Base-by-base conservation (phyloP, 345 rosid genomes). In the Pseudoturritis turrita region DNA sequence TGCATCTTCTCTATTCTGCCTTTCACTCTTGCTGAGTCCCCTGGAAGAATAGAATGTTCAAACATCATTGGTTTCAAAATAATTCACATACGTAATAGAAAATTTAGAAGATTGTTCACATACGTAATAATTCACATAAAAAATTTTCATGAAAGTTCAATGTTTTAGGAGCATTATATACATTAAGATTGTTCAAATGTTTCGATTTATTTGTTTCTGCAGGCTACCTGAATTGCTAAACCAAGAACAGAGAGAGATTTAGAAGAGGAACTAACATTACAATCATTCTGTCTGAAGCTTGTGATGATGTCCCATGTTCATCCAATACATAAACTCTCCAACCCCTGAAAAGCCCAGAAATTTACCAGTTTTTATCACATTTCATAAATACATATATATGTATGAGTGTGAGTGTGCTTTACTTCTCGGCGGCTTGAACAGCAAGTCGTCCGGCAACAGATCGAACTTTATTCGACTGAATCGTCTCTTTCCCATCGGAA, bases 271-370 rank as follows among this genome's bases (percentile, higher is more conserved):
- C 77, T 65, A 86, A 93, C 98, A 82, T 77, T 75, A 83, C 64
- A 72, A 93, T 90, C 96, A 93, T 93, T n/a, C 77, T 54, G 62
- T 71, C 62, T 60, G 78, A 54, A 21, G 97, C 96, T 62, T 89
- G 92, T 18, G 81, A 61, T 40, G 98, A 83, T 62, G 98, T 86
- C 19, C 96, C 88, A 74, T 90, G 92, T 69, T 93, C 98, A 83
- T 93, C 92, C 69, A 81, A 87, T 25, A 93, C 84, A 81, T 88
- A 93, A 59, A 93, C 96, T 63, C 97, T 87, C 91, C 87, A 87
- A 45, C 98, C 96, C 80, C 96, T 93, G 69, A 26, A 80, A 74
- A 71, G 4, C 12, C 55, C 73, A 46, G 6, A 9, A 22, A 6
- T 65, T 77, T 26, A 78, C 54, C 14, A 56, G 35, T 29, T 39